Conservation (phyloP, 768 basidiomycete genomes). For the Kwoniella shandongensis region DNA sequence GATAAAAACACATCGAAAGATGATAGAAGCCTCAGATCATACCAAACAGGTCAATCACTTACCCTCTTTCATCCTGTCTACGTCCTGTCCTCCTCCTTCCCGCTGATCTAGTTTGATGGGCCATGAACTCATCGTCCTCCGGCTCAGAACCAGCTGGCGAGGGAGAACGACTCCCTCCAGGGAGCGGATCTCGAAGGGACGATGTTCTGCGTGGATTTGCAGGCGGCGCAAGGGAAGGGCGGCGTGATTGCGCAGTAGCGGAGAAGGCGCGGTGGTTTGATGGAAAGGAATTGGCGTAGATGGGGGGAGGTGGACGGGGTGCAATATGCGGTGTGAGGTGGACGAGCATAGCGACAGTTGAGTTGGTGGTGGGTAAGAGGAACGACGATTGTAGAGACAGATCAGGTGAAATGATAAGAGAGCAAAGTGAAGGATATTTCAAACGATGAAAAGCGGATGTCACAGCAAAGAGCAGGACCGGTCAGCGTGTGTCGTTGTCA, state of each 20-base stretch:
- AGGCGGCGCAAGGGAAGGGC: slow-evolving; percentile 17
- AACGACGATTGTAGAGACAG: neutral
- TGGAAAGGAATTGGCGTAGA: slow-evolving; percentile 7
- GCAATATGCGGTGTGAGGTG: slow-evolving; percentile 13
- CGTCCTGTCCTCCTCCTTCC: slow-evolving; percentile 12
- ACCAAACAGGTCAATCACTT: slow-evolving; percentile 3
- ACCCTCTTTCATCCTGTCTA: slow-evolving; percentile 16
- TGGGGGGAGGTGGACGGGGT: slow-evolving; percentile 4
- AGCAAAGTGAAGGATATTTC: neutral
- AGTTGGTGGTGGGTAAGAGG: neutral
- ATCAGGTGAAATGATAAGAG: neutral
- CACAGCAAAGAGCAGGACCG: neutral
- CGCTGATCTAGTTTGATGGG: slow-evolving; percentile 26
- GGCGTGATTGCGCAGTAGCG: slow-evolving; percentile 1
- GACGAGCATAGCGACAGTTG: slow-evolving; percentile 10
- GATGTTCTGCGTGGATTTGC: slow-evolving; percentile 18
- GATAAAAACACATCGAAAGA: no score
- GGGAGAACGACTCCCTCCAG: slow-evolving; percentile 16
- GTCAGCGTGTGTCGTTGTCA: neutral
- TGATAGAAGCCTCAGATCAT: no score
- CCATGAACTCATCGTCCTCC: slow-evolving; percentile 33
- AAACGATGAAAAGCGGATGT: no score
- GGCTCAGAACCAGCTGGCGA: slow-evolving; percentile 9
- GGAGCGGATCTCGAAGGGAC: slow-evolving; percentile 18
- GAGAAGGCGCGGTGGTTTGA: neutral